Base-by-base conservation (phyloP, 2,329 filamentous ascomycete species). In the Diaporthe amygdali region DNA sequence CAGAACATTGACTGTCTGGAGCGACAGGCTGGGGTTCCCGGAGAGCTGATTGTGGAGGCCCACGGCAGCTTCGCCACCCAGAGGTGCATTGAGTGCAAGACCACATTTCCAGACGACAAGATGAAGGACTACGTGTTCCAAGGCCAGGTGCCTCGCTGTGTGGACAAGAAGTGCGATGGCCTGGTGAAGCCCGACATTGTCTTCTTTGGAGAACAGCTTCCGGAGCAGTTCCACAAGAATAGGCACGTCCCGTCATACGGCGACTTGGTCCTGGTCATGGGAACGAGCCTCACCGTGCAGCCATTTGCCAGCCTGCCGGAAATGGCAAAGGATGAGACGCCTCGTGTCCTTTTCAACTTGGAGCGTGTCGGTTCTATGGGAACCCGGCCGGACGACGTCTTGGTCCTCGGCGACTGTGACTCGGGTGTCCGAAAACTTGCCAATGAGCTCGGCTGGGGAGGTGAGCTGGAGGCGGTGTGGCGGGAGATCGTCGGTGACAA, bases 1-100 rank as follows among this genome's bases (percentile, higher is more conserved):
- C 96, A 99, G 79, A 99, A 99, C 78, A 98, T 99, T 75, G 96
- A 99, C 83, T 97, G 95, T 77, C 87, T 99, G 15, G 96, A 99
- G 82, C 90, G 95, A 27, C 88, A 90, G 75, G 96, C 96, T 15
- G 96, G 96, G 32, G 91, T 99, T 0, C 93, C 95, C 0, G 87
- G 85, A 0, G 91, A 96, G 2, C 91, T 89, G 81, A 95, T 99
- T 63, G 87, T 99, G 39, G 96, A 98, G 82, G 96, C 96, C 0
- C 96, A 99, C 80, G 96, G 96, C 55, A 97, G 94, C 80, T 99
- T 98, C 79, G 96, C 96, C 27, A 90, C 89, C 0, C 96, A 98
- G 82, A 89, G 92, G 75, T 99, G 96, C 81, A 95, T 98, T 76
- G 94, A 97, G 30, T 99, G 96, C 85, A 91, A 91, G 78, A 84